These are phyloP conservation scores for Leccinum solheimii DNA, from an alignment of 1,284 basidiomycete species.

Conservation along the genomic window DNA sequence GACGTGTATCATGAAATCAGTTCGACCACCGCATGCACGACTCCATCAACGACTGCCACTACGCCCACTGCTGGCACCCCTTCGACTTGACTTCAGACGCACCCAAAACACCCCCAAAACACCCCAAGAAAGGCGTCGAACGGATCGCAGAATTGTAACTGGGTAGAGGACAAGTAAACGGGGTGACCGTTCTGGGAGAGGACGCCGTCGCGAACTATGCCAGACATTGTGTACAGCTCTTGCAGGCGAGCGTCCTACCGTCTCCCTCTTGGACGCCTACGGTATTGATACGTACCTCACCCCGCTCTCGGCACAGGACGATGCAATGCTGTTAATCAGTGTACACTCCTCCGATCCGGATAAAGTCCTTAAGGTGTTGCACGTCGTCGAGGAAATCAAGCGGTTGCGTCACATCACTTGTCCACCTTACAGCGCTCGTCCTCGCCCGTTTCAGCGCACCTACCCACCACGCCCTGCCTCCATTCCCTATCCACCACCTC, in stretches of 20 bases:
- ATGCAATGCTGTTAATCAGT: constrained; percentile 76
- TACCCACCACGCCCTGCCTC: too few species aligned
- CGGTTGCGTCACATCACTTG: constrained; percentile 56
- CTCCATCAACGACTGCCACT: constrained; percentile 9
- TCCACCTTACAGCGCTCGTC: too few species aligned
- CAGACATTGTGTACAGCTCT: constrained; percentile 60
- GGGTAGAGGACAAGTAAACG: constrained; percentile 65
- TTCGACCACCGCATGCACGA: constrained; percentile 6
- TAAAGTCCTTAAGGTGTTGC: constrained; percentile 75
- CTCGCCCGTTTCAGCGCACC: too few species aligned
- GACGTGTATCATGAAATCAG: constrained; percentile 49
- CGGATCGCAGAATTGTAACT: constrained; percentile 69
- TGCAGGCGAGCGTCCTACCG: constrained; percentile 48
- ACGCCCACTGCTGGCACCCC: neutral
- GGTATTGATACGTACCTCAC: neutral
- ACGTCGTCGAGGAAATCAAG: constrained; percentile 78
- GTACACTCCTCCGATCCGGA: constrained; percentile 63
- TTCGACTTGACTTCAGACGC: constrained; percentile 1
- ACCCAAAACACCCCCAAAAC: constrained; percentile 58
- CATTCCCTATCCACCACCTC: too few species aligned
- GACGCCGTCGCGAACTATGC: constrained; percentile 67
- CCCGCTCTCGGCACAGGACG: constrained; percentile 48
- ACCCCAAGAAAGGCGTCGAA: constrained; percentile 62
- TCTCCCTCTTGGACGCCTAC: neutral
- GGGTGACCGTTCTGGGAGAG: constrained; percentile 68